phyloP scores from a whole-genome alignment of 768 basidiomycete genomes.

The Naganishia kalamii region DNA sequence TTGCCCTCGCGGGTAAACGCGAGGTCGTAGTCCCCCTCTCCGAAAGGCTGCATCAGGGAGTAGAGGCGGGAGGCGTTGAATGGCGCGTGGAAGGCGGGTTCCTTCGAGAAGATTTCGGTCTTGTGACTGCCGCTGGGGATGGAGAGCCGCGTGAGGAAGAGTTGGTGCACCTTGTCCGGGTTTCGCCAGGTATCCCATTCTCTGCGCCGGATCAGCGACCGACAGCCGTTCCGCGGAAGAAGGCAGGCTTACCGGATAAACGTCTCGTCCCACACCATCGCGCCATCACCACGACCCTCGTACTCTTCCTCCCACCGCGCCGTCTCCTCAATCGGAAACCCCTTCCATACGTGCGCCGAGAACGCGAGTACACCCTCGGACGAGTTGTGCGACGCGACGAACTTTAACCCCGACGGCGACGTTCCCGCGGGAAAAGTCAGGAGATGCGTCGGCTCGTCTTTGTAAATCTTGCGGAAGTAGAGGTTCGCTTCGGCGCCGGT shows the following conservation, averaged over 20 bases:
- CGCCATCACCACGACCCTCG: constrained; percentile 66
- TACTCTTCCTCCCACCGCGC: constrained; percentile 65
- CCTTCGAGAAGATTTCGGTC: constrained; percentile 30
- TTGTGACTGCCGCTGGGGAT: constrained; percentile 37
- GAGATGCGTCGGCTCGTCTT: constrained; percentile 2
- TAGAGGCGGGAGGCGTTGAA: constrained; percentile 56
- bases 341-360: constrained; percentile 71
- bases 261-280: constrained; percentile 62
- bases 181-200: constrained; percentile 74
- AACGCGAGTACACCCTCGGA: constrained; percentile 63
- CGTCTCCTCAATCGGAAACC: constrained; percentile 65
- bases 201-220: background rate
- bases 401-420: constrained; percentile 24
- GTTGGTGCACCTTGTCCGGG: constrained; percentile 58
- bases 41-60: constrained; percentile 14
- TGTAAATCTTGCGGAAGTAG: background rate
- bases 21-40: background rate
- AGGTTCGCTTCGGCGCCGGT: constrained; percentile 10
- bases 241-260: constrained; percentile 52
- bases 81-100: constrained; percentile 53
- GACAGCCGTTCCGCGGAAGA: background rate
- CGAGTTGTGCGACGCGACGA: constrained; percentile 20
- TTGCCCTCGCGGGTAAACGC: constrained; percentile 67
- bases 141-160: constrained; percentile 62
- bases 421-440: constrained; percentile 30